Base-by-base conservation (phyloP, 495 filamentous ascomycete species). In the Trichoderma orchidacearum region DNA sequence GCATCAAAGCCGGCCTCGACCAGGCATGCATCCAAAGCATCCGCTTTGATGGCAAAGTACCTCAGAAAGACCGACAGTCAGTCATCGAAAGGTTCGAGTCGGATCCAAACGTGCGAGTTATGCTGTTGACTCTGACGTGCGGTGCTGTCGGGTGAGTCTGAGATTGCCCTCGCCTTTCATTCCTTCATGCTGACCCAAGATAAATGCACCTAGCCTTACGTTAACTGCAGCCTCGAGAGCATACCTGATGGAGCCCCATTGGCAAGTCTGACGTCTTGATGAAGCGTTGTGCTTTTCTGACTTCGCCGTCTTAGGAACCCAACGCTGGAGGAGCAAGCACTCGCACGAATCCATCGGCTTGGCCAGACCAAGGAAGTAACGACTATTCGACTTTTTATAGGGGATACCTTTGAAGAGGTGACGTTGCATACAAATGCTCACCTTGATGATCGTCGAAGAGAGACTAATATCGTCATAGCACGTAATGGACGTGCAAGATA, bases 1-100 rank as follows among this genome's bases (percentile, higher is more conserved):
- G 74, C 1, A 63, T 75, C 0, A 63, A 72, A 41, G 27, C 30
- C 0, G 70, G 62, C 4, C 63, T 79, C 11, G 59, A 64, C 6
- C 55, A 69, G 18, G 61, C 65, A 5, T 18, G 51, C 3, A 65
- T 76, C 6, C 27, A 25, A 1, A 61, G 58, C 53, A 48, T 71
- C 1, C 67, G 74, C 1, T 70, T 76, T 51, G 75, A 79, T 57
- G 74, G 74, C n/a, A 71, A 63, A 41, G 64, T 74, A 9, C 63
- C 65, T 1, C 62, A 67, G 15, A 66, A 66, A 18, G 57, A 69
- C 12, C 58, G 73, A 25, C 63, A 71, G n/a, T 36, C 30, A 4
- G 62, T 70, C 28, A 53, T 76, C 23, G 58, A 68, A 2, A 56
- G 15, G 8, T 75, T 75, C 57, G 53, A 59, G 1, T 58, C 50